phyloP scores from a whole-genome alignment of 495 filamentous ascomycete genomes.

The Pyrenula massariospora region DNA sequence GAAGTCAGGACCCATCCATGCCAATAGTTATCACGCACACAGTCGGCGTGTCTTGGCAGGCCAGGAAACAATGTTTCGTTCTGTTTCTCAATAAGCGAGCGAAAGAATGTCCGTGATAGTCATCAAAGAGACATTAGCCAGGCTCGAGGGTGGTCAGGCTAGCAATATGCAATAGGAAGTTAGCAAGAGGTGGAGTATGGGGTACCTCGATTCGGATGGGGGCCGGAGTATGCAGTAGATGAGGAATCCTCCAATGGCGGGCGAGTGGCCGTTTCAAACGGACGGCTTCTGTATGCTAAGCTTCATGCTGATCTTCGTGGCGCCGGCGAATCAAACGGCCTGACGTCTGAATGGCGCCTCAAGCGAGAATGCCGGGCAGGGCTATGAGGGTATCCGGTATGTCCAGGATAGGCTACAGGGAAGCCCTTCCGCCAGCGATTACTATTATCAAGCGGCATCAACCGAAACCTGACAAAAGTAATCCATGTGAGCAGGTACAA shows the following conservation, averaged over 20 bases:
- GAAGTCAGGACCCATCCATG: neutral
- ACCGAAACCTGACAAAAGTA: neutral
- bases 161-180: neutral
- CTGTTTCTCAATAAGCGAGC: neutral
- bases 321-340: neutral
- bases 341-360: neutral
- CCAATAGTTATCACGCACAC: neutral
- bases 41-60: neutral
- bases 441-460: neutral
- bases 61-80: neutral
- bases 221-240: neutral
- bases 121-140: neutral
- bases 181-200: neutral
- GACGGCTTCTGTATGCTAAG: neutral
- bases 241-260: neutral
- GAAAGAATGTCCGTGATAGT: neutral
- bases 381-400: neutral
- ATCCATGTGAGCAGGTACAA: too few relatives aligned
- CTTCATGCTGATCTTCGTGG: neutral
- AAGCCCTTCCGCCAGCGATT: too few relatives aligned
- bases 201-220: neutral
- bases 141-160: neutral
- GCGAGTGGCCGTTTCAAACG: neutral
- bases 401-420: too few relatives aligned
- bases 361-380: neutral